A percentile compares a stretch with the other conserved stretches of the same genome.
phyloP scores from a whole-genome alignment of 2,329 filamentous ascomycete species.

The Diaporthe capsici region DNA sequence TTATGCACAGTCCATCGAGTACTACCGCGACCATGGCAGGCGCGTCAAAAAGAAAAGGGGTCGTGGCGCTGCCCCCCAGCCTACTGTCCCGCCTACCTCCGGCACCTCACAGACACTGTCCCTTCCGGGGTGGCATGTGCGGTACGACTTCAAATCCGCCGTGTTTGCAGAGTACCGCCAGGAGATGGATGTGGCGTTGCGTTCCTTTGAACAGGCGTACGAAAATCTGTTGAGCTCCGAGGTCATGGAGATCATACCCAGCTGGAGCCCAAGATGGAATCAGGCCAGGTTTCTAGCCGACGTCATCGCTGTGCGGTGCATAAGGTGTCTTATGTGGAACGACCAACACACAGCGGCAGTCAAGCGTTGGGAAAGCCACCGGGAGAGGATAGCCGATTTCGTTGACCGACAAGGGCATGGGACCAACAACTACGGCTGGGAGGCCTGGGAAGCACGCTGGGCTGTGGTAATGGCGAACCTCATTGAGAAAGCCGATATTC shows the following conservation, averaged over 20 bases:
- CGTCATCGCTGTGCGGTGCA: slow-evolving; percentile 81
- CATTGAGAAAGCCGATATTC: slow-evolving; percentile 67
- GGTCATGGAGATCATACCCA: slow-evolving; percentile 88
- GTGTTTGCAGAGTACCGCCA: slow-evolving; percentile 93
- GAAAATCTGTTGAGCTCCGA: slow-evolving; percentile 86
- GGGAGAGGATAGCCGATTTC: slow-evolving; percentile 80
- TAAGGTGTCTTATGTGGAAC: slow-evolving; percentile 87
- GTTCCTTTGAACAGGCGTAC: slow-evolving; percentile 90
- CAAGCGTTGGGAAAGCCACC: slow-evolving; percentile 84
- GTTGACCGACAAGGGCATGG: slow-evolving; percentile 88
- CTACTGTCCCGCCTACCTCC: slow-evolving; percentile 84
- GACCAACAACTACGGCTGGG: slow-evolving; percentile 91
- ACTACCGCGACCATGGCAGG: slow-evolving; percentile 94
- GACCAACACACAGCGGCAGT: slow-evolving; percentile 84
- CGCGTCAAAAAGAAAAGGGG: slow-evolving; percentile 91
- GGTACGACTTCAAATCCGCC: slow-evolving; percentile 94
- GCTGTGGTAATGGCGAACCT: slow-evolving; percentile 73
- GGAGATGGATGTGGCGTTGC: slow-evolving; percentile 88
- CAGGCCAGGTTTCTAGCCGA: slow-evolving; percentile 93
- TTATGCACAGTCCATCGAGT: slow-evolving; percentile 84
- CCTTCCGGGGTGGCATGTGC: slow-evolving; percentile 88
- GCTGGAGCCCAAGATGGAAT: slow-evolving; percentile 91
- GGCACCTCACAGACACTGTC: slow-evolving; percentile 91
- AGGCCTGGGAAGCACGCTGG: slow-evolving; percentile 90
- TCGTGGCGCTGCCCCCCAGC: slow-evolving; percentile 81